phyloP scores from a whole-genome alignment of 2,329 filamentous ascomycete genomes.

The Drechslerella stenobrocha region DNA sequence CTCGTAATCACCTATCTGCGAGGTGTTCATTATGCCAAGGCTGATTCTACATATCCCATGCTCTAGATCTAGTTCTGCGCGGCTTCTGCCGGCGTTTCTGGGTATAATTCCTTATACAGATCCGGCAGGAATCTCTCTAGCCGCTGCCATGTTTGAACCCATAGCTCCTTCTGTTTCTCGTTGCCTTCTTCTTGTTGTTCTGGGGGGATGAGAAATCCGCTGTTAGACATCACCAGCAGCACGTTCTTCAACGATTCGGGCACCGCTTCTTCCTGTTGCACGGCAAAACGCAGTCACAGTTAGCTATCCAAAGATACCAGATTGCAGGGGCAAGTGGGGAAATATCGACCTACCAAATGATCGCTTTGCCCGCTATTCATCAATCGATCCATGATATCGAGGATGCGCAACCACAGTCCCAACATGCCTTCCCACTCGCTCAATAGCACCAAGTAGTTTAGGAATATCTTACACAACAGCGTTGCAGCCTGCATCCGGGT shows the following conservation, averaged over 20 bases:
- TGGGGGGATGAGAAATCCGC: conserved; percentile 77
- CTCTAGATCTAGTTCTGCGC: conserved; percentile 17
- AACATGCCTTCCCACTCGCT: conserved; percentile 86
- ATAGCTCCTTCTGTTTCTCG: conserved; percentile 53
- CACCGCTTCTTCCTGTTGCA: conserved; percentile 80
- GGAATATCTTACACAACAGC: conserved; percentile 88
- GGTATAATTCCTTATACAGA: conserved; percentile 48
- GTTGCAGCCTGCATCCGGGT: conserved; percentile 90
- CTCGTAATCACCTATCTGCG: too few relatives aligned
- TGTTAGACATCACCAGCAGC: conserved; percentile 88
- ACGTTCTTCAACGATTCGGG: conserved; percentile 96
- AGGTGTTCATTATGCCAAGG: too few relatives aligned
- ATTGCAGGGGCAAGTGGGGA: conserved; percentile 32
- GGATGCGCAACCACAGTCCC: conserved; percentile 86
- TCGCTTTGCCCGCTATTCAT: conserved; percentile 95
- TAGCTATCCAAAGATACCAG: conserved; percentile 12
- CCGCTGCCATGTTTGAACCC: conserved; percentile 53
- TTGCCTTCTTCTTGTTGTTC: conserved; percentile 60
- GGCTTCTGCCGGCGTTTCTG: conserved; percentile 2
- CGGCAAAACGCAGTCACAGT: conserved; percentile 12
- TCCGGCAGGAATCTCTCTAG: conserved; percentile 53
- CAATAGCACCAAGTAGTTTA: conserved; percentile 86
- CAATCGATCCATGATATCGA: conserved; percentile 91
- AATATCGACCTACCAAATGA: conserved; percentile 68
- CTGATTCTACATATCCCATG: background rate